These are phyloP conservation scores for Logfia minima DNA, from an alignment of 129 eudicot genomes.

Conservation along the genomic window DNA sequence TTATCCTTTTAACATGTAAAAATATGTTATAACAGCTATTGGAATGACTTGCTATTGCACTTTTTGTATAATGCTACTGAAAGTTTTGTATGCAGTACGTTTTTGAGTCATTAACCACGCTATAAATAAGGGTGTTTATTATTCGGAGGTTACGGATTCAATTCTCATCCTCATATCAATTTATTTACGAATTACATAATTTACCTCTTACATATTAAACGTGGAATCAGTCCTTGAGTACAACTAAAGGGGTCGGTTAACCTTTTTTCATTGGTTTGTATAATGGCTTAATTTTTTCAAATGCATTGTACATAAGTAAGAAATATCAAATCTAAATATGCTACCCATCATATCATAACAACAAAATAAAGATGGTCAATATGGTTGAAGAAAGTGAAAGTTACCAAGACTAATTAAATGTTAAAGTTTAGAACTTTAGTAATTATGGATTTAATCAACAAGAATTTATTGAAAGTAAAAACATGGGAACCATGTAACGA, in stretches of 20 bases:
- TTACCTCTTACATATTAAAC: too few species aligned
- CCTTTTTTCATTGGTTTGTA: neutral
- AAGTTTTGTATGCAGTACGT: too few species aligned
- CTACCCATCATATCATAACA: neutral
- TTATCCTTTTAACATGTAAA: too few species aligned
- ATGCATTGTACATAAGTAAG: neutral
- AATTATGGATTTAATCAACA: too few species aligned
- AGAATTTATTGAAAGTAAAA: neutral
- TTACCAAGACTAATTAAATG: neutral
- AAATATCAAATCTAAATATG: neutral
- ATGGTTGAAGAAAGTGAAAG: neutral
- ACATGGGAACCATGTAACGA: neutral
- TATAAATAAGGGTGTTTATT: too few species aligned
- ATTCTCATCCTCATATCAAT: too few species aligned
- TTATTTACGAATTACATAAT: too few species aligned
- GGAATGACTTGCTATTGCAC: neutral
- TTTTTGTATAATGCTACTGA: too few species aligned
- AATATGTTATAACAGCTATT: too few species aligned
- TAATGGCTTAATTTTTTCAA: neutral
- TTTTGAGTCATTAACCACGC: neutral
- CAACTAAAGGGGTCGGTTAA: too few species aligned
- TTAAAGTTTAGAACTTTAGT: neutral
- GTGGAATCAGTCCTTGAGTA: too few species aligned
- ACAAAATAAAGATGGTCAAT: neutral
- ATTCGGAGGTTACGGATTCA: too few species aligned